Percentiles rank a stretch among this genome's conserved stretches.
These are phyloP conservation scores for Mortierella antarctica DNA, from an alignment of 192 early-diverging fungal species.

Conservation along the genomic window DNA sequence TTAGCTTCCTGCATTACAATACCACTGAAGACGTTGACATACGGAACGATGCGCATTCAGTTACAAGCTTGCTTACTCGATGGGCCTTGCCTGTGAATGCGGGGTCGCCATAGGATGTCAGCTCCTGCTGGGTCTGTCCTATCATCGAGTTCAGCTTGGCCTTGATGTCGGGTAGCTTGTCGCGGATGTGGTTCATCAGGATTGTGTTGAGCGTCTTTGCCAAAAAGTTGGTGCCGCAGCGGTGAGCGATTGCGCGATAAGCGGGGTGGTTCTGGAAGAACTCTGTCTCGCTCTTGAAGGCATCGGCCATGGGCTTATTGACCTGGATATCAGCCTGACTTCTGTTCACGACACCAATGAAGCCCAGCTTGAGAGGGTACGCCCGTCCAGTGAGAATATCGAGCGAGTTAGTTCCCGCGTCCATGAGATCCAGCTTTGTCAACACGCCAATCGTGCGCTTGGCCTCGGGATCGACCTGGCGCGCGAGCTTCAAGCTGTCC, in stretches of 20 bases:
- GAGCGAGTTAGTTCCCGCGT: constrained; percentile 83
- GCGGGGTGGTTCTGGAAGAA: constrained; percentile 80
- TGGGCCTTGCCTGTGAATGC: constrained; percentile 60
- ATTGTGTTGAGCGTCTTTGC: constrained; percentile 76
- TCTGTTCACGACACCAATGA: constrained; percentile 86
- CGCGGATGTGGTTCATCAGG: constrained; percentile 82
- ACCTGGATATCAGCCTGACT: constrained; percentile 83
- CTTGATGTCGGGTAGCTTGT: constrained; percentile 81
- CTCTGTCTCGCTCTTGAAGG: constrained; percentile 71
- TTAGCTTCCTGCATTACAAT: neutral
- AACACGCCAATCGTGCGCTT: constrained; percentile 82
- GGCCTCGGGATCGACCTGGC: constrained; percentile 85
- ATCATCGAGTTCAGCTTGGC: constrained; percentile 80
- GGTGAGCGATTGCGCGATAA: constrained; percentile 74
- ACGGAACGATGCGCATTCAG: neutral
- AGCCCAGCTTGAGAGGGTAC: constrained; percentile 82
- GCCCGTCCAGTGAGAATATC: constrained; percentile 83
- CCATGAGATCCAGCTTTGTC: constrained; percentile 90
- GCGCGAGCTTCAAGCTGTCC: constrained; percentile 87
- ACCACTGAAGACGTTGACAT: neutral
- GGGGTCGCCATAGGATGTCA: constrained; percentile 73
- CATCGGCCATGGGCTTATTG: constrained; percentile 78
- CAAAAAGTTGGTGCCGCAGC: constrained; percentile 79
- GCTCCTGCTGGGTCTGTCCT: constrained; percentile 81
- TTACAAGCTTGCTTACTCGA: constrained; percentile 42